A percentile compares a stretch with the other conserved stretches of the same genome.
phyloP scores from a whole-genome alignment of 345 rosid species.

The Syzygium oleosum region DNA sequence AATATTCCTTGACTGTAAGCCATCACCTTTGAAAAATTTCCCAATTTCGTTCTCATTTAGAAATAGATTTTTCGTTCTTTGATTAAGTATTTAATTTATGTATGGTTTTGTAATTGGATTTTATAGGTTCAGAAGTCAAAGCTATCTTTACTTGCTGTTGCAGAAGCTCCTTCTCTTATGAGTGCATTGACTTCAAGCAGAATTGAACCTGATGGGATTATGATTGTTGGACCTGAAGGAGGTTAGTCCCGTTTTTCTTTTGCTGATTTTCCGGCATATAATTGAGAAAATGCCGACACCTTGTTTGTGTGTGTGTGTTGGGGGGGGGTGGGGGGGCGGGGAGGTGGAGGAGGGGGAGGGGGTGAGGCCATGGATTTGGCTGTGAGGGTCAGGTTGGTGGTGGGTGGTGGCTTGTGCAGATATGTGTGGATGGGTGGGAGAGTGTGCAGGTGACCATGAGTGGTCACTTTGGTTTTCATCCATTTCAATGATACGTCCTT shows the following conservation, averaged over 20 bases:
- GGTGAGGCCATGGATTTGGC: neutral
- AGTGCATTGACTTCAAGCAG: constrained; percentile 31
- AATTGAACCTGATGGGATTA: constrained; percentile 47
- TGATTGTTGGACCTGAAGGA: constrained; percentile 85
- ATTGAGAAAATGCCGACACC: neutral
- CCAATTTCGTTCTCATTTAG: neutral
- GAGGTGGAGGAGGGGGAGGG: neutral
- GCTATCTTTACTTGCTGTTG: constrained; percentile 65
- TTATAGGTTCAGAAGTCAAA: constrained; percentile 53
- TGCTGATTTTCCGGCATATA: neutral
- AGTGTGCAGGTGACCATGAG: neutral
- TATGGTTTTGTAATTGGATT: constrained; percentile 4
- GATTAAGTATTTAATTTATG: neutral
- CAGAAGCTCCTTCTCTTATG: constrained; percentile 72
- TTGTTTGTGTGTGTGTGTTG: neutral
- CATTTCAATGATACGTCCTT: neutral
- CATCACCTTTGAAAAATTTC: neutral
- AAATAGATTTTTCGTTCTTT: neutral
- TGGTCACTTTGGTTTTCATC: neutral
- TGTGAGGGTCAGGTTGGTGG: neutral
- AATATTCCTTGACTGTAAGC: constrained; percentile 1
- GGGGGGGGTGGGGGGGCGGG: too few species aligned
- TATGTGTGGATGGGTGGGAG: neutral
- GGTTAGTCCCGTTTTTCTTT: constrained; percentile 26
- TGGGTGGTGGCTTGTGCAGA: neutral